Evolutionary conservation across 805 yeast genomes (phyloP), one percentile per base, ranked within the genome.

Genomic region (Lachancea waltii): DNA sequence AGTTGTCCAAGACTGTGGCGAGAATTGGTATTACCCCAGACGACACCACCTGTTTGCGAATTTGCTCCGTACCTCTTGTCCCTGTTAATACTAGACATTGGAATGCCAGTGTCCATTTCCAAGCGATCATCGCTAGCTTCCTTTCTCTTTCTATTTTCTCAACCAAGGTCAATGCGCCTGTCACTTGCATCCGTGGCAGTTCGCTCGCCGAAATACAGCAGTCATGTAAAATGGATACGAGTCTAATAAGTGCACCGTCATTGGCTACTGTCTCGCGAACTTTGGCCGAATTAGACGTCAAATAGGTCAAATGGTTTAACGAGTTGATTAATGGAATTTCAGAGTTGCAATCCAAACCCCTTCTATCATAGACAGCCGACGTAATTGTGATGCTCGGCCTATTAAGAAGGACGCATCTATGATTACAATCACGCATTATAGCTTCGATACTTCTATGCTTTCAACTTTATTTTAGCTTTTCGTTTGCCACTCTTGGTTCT

Each of bases 71-170:
- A 17, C 98, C 98, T 48, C 97, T 72, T 1, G 97, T 87, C 10
- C 97, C 96, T 14, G 90, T 78, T 40, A 86, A 71, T 1, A 90
- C 95, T 40, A 90, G 65, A 57, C 97, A 89, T 65, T 90, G 98
- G 54, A 92, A 79, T 0, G 97, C 85, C 38, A 90, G 65, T 5
- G 95, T 85, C 98, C 98, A 90, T 64, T 90, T 90, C 96, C 96
- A 90, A 0, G 95, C 89, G n/a, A 82, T 69, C 46, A 85, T 67
- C 18, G 79, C 72, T 30, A 55, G 48, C 39, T 48, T 48, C 41
- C 65, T 64, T 46, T 57, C 65, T 43, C 58, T 53, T 30, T 51
- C 46, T 18, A 62, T 47, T 24, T 52, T 41, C 43, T 56, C 57
- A 3, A 48, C 45, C 9, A 47, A 39, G 8, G 41, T 48, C 7